These are phyloP conservation scores for Lactuca saligna DNA, from an alignment of 129 eudicot species.

Conservation along the genomic window DNA sequence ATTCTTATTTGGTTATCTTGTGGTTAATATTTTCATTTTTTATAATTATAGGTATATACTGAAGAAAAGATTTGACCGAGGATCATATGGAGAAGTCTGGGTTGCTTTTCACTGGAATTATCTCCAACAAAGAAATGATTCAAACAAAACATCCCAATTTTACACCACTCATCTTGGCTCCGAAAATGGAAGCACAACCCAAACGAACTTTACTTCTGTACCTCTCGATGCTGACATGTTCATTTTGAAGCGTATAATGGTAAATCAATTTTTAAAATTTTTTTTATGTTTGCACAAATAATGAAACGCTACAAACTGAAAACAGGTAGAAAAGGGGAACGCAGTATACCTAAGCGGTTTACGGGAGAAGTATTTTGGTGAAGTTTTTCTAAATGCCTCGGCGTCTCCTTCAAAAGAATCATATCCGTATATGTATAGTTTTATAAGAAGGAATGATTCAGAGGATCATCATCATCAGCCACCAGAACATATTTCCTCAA, in stretches of 20 bases:
- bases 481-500: slow-evolving; percentile 28
- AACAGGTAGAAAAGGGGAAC: slow-evolving; percentile 92
- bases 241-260: slow-evolving; percentile 97
- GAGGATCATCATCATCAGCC: not conserved
- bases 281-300: slow-evolving; percentile 18
- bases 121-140: slow-evolving; percentile 43
- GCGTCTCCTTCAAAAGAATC: slow-evolving; percentile 29
- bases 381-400: slow-evolving; percentile 82
- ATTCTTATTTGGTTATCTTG: slow-evolving; percentile 4
- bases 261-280: slow-evolving; percentile 27
- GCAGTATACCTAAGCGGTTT: slow-evolving; percentile 82
- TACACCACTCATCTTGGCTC: slow-evolving; percentile 37
- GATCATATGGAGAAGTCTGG: slow-evolving; percentile 99
- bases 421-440: slow-evolving; percentile 27
- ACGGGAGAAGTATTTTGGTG: slow-evolving; percentile 94
- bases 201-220: slow-evolving; percentile 36
- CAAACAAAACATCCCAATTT: slow-evolving; percentile 29
- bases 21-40: not conserved
- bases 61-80: slow-evolving; percentile 88
- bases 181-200: slow-evolving; percentile 29
- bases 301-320: slow-evolving; percentile 16
- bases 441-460: slow-evolving; percentile 31
- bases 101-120: slow-evolving; percentile 86
- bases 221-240: slow-evolving; percentile 50
- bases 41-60: slow-evolving; percentile 64